Evolutionary conservation across 2,329 filamentous ascomycete genomes (phyloP).

Genomic region (Chalaropsis ovoidea): DNA sequence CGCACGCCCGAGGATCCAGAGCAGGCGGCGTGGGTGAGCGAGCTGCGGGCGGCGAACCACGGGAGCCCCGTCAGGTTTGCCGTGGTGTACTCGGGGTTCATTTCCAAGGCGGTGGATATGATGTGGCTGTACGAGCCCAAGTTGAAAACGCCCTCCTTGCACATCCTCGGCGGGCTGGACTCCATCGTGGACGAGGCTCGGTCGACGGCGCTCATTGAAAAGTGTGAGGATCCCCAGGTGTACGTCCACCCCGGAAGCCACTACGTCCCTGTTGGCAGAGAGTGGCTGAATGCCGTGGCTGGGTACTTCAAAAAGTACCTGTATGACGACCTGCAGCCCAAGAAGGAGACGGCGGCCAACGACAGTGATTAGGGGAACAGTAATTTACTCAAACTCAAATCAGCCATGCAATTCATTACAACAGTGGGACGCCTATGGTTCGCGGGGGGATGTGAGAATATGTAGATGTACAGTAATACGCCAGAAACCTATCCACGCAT

Average conservation of each 20-base stretch:
- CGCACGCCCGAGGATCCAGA: slow-evolving; percentile 28
- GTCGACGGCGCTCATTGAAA: slow-evolving; percentile 56
- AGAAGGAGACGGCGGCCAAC: slow-evolving; percentile 13
- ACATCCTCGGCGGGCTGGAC: slow-evolving; percentile 75
- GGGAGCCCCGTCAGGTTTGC: slow-evolving; percentile 53
- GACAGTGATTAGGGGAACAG: background rate
- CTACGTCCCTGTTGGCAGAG: slow-evolving; percentile 73
- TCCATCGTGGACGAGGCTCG: slow-evolving; percentile 74
- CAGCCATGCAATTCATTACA: slow-evolving; percentile 20
- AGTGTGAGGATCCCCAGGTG: slow-evolving; percentile 46
- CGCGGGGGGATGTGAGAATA: slow-evolving; percentile 28
- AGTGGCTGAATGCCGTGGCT: slow-evolving; percentile 66
- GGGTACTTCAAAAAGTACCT: slow-evolving; percentile 51
- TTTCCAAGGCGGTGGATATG: slow-evolving; percentile 51
- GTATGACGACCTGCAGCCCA: slow-evolving; percentile 26
- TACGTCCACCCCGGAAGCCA: slow-evolving; percentile 78
- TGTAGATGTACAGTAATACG: slow-evolving; percentile 32
- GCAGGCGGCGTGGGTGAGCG: slow-evolving; percentile 37
- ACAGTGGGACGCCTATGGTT: slow-evolving; percentile 25
- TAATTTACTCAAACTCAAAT: slow-evolving; percentile 5
- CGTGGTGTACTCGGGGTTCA: slow-evolving; percentile 69
- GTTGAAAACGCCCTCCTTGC: slow-evolving; percentile 66
- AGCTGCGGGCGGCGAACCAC: slow-evolving; percentile 42
- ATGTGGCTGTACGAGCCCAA: slow-evolving; percentile 58
- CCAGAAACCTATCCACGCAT: slow-evolving; percentile 30